Evolutionary conservation across 495 filamentous ascomycete genomes (phyloP), one percentile per base, ranked within the genome.

Genomic region (Daldinia caldariorum): DNA sequence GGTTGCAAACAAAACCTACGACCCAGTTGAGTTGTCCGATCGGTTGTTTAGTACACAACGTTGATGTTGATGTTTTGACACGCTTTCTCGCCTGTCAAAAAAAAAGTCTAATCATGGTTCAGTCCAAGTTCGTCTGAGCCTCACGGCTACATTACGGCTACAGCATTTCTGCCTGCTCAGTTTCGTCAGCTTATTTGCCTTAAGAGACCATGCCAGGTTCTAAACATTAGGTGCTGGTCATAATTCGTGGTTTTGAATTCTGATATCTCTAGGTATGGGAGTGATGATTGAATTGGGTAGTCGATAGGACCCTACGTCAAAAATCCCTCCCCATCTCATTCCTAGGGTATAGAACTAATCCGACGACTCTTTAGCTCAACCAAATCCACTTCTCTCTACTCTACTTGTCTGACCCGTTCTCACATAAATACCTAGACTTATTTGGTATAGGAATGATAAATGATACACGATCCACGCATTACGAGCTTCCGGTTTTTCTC

Each of bases 131-230:
- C 35, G 16, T 51, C 49, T 55, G 63, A 63, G 63, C 69, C 55
- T 67, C 64, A 63, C 14, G 47, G 45, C 45, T 22, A 51, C 39
- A 29, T 55, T 61, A 63, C 20, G 37, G 45, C 26, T 13, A 51
- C 39, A 35, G 31, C 34, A 39, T 37, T 29, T 35, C 29, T 49
- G 34, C 62, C 31, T 38, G 18, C n/a, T 66, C 63, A 37, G 26
- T 57, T 51, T 50, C 58, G 68, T 71, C 68, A 71, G 68, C 63
- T 66, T 66, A 66, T 63, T 43, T 50, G 31, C 49, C 16, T 62
- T 47, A n/a, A n/a, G 63, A 32, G 31, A 60, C 39, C 38, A 45
- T 10, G 41, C 58, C 32, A 51, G 10, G 10, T 58, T 63, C 38
- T 50, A 55, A 20, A 9, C 20, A 34, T 49, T 58, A n/a, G 43